Percentiles rank a stretch among this genome's conserved stretches.
Conservation (phyloP, 148 eudicot species). For the Amaranthus palmeri region DNA sequence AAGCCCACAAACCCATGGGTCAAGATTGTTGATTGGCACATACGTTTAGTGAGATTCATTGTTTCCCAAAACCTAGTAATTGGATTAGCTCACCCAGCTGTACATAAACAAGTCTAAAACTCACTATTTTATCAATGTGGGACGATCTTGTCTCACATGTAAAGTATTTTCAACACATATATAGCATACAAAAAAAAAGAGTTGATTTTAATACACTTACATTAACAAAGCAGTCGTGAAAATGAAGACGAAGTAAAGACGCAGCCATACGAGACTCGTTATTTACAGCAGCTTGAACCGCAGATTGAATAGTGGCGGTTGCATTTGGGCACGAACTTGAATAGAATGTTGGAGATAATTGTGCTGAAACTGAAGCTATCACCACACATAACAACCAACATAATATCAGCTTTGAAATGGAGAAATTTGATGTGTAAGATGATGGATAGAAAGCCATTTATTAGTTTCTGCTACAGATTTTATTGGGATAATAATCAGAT, state of each 20-base stretch:
- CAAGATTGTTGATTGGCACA: too few species aligned
- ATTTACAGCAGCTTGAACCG: constrained; percentile 34
- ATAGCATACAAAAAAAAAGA: too few species aligned
- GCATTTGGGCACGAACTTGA: constrained; percentile 42
- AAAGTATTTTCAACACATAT: too few species aligned
- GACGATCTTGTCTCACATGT: too few species aligned
- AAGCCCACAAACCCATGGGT: too few species aligned
- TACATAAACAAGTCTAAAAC: too few species aligned
- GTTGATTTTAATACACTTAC: constrained; percentile 24
- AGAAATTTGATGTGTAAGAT: not conserved
- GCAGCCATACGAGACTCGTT: constrained; percentile 61
- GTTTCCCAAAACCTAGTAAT: too few species aligned
- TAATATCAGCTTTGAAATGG: not conserved
- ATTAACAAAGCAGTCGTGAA: constrained; percentile 62
- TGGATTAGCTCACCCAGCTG: too few species aligned
- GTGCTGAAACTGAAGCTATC: constrained; percentile 27
- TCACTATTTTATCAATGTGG: too few species aligned
- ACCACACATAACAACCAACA: constrained; percentile 10
- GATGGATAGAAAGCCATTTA: not conserved
- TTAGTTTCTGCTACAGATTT: too few species aligned
- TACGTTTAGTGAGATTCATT: too few species aligned
- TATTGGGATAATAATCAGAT: too few species aligned
- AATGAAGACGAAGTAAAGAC: constrained; percentile 54
- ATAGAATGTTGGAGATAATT: constrained; percentile 38
- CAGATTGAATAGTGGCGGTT: constrained; percentile 35